Evolutionary conservation across 2,329 filamentous ascomycete species (phyloP).

Genomic region (Ceratocystis diversiconidia): DNA sequence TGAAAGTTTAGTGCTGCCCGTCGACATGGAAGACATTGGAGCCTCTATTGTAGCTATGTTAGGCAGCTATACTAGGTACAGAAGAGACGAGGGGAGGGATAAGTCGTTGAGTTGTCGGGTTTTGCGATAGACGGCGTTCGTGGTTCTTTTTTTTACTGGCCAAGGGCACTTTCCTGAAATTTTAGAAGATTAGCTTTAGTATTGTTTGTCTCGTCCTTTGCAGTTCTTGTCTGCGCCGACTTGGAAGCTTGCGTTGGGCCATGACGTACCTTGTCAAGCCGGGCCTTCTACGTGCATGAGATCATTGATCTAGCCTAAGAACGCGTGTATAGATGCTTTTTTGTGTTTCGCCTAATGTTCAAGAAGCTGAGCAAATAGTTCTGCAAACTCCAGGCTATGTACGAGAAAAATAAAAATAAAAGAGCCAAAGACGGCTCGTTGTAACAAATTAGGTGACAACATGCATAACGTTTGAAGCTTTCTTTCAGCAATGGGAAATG

Average conservation of each 20-base stretch:
- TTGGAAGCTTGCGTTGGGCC: not conserved
- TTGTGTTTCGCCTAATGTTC: not conserved
- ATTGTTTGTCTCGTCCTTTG: not conserved
- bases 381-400: too few relatives aligned
- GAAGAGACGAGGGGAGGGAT: too few relatives aligned
- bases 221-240: not conserved
- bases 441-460: too few relatives aligned
- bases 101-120: too few relatives aligned
- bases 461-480: not conserved
- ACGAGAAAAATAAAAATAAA: too few relatives aligned
- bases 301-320: not conserved
- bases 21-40: not conserved
- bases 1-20: not conserved
- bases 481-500: not conserved
- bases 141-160: too few relatives aligned
- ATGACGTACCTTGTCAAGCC: not conserved
- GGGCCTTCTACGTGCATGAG: not conserved
- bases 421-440: too few relatives aligned
- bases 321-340: not conserved
- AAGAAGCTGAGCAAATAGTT: too few relatives aligned
- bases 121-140: too few relatives aligned
- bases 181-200: not conserved
- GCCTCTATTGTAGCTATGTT: not conserved
- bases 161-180: too few relatives aligned
- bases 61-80: too few relatives aligned